These are phyloP conservation scores for Pseudogymnoascus sp. DNA, from an alignment of 2,329 filamentous ascomycete genomes.

Conservation along the genomic window DNA sequence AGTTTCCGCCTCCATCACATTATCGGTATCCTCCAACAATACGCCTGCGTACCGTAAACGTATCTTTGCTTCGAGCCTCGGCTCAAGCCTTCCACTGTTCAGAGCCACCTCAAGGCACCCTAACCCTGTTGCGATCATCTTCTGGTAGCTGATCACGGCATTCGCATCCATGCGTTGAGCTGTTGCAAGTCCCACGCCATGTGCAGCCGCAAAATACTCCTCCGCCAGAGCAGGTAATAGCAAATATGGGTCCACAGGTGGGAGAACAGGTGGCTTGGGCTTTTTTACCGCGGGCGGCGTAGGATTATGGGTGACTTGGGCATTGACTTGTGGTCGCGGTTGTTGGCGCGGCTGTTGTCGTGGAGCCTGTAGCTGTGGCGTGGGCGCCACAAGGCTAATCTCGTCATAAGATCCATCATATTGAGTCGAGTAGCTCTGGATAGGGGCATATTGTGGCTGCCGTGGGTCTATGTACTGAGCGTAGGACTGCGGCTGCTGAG, in stretches of 20 bases:
- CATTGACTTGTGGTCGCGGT: not conserved
- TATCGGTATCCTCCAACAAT: conserved; percentile 66
- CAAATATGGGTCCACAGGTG: conserved; percentile 41
- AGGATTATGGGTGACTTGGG: not conserved
- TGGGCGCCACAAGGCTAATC: not conserved
- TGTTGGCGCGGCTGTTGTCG: conserved; percentile 15
- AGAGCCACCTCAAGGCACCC: conserved; percentile 65
- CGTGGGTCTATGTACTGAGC: conserved; percentile 25
- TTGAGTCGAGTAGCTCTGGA: not conserved
- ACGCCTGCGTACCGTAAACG: conserved; percentile 65
- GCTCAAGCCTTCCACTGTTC: conserved; percentile 51
- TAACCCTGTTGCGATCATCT: conserved; percentile 63
- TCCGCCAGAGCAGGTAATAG: conserved; percentile 66
- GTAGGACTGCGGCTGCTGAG: conserved; percentile 29
- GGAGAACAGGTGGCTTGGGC: not conserved
- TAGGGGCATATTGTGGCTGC: conserved; percentile 15
- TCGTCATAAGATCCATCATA: conserved; percentile 9
- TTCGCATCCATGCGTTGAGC: conserved; percentile 42
- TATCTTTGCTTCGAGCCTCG: conserved; percentile 61
- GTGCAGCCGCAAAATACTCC: conserved; percentile 64
- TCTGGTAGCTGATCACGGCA: conserved; percentile 60
- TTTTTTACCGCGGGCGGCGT: conserved; percentile 4
- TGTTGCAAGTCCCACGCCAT: conserved; percentile 43
- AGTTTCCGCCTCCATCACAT: conserved; percentile 65
- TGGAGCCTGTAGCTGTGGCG: conserved; percentile 10